Conservation (phyloP, 2,329 filamentous ascomycete genomes). For the Pseudopithomyces chartarum region DNA sequence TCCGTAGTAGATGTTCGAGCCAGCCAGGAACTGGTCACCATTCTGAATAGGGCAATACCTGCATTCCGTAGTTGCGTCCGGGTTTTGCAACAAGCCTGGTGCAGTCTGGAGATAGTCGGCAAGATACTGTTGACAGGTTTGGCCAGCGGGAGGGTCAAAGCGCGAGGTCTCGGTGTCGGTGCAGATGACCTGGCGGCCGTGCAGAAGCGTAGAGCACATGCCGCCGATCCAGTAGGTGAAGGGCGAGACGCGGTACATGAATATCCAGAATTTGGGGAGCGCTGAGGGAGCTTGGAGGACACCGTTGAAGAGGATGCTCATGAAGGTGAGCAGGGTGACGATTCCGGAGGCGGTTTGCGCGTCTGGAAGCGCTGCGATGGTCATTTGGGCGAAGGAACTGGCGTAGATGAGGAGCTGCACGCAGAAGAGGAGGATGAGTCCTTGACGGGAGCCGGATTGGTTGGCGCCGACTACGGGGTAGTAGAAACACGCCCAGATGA, state of each 20-base stretch:
- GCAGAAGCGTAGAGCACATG: constrained; percentile 46
- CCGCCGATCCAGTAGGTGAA: constrained; percentile 65
- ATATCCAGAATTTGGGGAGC: constrained; percentile 76
- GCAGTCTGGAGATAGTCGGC: constrained; percentile 41
- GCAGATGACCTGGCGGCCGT: constrained; percentile 54
- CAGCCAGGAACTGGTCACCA: constrained; percentile 54
- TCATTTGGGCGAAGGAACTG: constrained; percentile 74
- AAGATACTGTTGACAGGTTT: constrained; percentile 52
- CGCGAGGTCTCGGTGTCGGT: constrained; percentile 45
- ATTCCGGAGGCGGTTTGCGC: constrained; percentile 71
- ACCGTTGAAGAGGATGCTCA: constrained; percentile 52
- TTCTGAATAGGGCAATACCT: constrained; percentile 52
- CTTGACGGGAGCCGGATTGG: constrained; percentile 54
- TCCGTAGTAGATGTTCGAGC: constrained; percentile 47
- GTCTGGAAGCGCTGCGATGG: constrained; percentile 71
- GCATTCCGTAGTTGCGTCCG: constrained; percentile 51
- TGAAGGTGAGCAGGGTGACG: constrained; percentile 62
- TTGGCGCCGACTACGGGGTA: constrained; percentile 55
- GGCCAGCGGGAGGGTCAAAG: constrained; percentile 45
- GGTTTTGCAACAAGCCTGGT: constrained; percentile 50
- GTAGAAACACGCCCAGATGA: constrained; percentile 71
- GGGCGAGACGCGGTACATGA: constrained; percentile 73
- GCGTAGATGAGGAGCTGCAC: constrained; percentile 73
- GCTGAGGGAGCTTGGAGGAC: constrained; percentile 64
- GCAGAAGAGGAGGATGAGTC: constrained; percentile 67